phyloP scores from a whole-genome alignment of 441 rosid genomes.

The Aleurites moluccanus region DNA sequence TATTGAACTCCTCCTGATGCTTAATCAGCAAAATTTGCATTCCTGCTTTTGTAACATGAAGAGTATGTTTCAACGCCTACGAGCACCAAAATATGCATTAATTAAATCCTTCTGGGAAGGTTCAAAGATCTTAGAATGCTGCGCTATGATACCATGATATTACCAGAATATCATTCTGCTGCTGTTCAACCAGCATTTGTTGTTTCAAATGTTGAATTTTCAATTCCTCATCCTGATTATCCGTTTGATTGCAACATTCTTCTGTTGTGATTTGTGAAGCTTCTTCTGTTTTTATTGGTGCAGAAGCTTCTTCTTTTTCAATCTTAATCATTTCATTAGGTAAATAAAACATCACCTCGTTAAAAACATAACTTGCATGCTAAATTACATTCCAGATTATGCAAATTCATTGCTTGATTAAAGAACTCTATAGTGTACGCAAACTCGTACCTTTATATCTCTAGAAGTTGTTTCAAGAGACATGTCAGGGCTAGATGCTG shows the following conservation, averaged over 20 bases:
- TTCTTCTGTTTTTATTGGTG: constrained; percentile 32
- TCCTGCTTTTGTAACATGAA: constrained; percentile 66
- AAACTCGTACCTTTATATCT: constrained; percentile 32
- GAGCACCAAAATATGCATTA: constrained; percentile 16
- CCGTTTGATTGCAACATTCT: constrained; percentile 31
- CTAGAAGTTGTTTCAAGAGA: constrained; percentile 37
- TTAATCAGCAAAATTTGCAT: constrained; percentile 76
- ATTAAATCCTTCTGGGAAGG: neutral
- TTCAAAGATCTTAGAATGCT: neutral
- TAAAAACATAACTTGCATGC: constrained; percentile 4
- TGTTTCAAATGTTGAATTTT: constrained; percentile 48
- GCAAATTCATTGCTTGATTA: neutral
- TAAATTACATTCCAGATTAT: constrained; percentile 11
- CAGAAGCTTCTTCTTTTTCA: neutral
- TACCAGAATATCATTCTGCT: constrained; percentile 70
- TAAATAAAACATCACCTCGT: constrained; percentile 10
- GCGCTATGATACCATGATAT: constrained; percentile 9
- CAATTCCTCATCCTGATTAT: constrained; percentile 43
- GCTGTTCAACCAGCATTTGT: constrained; percentile 60
- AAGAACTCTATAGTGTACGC: neutral
- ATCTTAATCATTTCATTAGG: neutral
- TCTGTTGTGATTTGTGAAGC: constrained; percentile 41
- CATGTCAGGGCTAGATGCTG: constrained; percentile 26
- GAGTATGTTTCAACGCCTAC: constrained; percentile 67
- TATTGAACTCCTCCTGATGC: constrained; percentile 73